phyloP scores from a whole-genome alignment of 2,329 filamentous ascomycete species.

The Epicoccum sorghinum region DNA sequence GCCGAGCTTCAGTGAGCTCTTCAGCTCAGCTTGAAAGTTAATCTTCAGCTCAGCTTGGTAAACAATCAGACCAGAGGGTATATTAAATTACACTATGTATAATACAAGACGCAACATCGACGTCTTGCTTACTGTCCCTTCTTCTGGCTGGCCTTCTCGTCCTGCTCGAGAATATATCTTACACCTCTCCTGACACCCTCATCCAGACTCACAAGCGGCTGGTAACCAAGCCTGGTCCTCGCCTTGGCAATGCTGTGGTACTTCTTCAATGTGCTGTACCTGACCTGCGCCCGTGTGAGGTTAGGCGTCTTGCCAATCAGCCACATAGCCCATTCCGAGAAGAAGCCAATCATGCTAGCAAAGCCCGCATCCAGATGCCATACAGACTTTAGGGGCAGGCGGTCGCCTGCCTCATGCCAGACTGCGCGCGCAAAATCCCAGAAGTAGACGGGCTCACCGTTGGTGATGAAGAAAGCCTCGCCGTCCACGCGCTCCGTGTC shows the following conservation, averaged over 20 bases:
- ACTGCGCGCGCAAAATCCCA: slow-evolving; percentile 57
- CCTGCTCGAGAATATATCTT: slow-evolving; percentile 46
- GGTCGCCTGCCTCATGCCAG: slow-evolving; percentile 54
- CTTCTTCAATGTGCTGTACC: slow-evolving; percentile 74
- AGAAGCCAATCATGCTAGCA: slow-evolving; percentile 49
- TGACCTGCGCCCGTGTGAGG: slow-evolving; percentile 56
- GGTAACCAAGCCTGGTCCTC: slow-evolving; percentile 71
- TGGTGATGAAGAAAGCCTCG: slow-evolving; percentile 60
- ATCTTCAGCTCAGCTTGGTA: neutral
- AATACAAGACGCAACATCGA: neutral
- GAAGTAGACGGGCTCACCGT: slow-evolving; percentile 57
- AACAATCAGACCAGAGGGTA: slow-evolving; percentile 6
- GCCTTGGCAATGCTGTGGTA: slow-evolving; percentile 82
- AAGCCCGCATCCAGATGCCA: slow-evolving; percentile 53
- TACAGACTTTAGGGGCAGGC: slow-evolving; percentile 45
- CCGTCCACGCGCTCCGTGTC: slow-evolving; percentile 56
- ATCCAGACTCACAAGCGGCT: slow-evolving; percentile 68
- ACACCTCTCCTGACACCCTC: slow-evolving; percentile 63
- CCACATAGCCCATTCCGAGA: slow-evolving; percentile 56
- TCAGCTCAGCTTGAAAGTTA: neutral
- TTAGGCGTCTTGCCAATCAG: slow-evolving; percentile 53
- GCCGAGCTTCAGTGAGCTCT: neutral
- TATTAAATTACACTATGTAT: slow-evolving; percentile 22
- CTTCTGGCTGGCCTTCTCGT: slow-evolving; percentile 40
- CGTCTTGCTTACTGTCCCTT: slow-evolving; percentile 38